Base-by-base conservation (phyloP, 2,329 filamentous ascomycete genomes). In the Sarocladium oryzae region DNA sequence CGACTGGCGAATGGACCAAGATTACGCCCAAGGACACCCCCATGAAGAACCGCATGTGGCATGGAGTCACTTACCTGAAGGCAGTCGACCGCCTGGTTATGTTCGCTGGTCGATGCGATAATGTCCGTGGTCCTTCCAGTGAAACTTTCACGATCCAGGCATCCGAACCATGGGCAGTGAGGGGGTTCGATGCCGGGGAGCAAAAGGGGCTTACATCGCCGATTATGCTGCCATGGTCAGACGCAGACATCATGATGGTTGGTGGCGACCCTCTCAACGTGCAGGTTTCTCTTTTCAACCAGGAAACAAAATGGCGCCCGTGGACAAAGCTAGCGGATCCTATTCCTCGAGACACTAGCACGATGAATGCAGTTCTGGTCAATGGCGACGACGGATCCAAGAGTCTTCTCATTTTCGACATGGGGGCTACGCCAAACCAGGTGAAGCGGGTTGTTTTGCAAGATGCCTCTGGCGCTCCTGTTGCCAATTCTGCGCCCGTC, bases 361-460 rank as follows among this genome's bases (percentile, higher is more conserved):
- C 65, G 1, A 64, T 84, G 45, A 80, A 85, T 61, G 81, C 80
- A 23, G 74, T 82, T 0, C 61, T 96, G 3, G 69, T 95, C n/a
- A 71, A 74, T 11, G 87, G 86, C 20, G 77, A 82, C 37, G 89
- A 96, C 64, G 83, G 79, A 24, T 91, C 86, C 66, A 91, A 88
- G 63, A 81, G 85, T 35, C 71, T 97, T 16, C 82, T 90, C 58
- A 82, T 84, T 10, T 96, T 93, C 59, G 83, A 96, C 62, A 78
- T 90, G 69, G 77, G 77, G 13, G 74, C 76, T 9, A 82, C 84
- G 0, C 91, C 92, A 2, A 95, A 95, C 62, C 69, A 73, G 6
- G 87, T 96, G 38, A 80, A 79, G 28, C 82, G 86, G 52, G 81
- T 85, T 28, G 77, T 89, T 16, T 67, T 96, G 13, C 66, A 86